Base-by-base conservation (phyloP, 2,329 filamentous ascomycete species). In the Apiospora phragmitis region DNA sequence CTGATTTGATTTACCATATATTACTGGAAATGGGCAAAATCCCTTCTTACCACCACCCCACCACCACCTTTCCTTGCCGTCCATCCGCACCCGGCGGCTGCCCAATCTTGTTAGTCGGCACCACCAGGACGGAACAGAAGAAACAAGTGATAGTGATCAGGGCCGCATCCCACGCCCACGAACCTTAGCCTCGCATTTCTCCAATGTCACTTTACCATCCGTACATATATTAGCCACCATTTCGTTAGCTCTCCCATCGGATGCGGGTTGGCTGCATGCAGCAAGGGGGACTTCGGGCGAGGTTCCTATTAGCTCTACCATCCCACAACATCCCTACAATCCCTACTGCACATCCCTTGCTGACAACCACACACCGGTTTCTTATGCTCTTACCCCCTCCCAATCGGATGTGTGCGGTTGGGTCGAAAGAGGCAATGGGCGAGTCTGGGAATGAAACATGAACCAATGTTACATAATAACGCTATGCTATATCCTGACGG, bases 231-330 rank as follows among this genome's bases (percentile, higher is more conserved):
- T 12, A 26, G 8, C 9, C 11, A 9, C 18, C 7, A 6, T 47
- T 18, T 9, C 7, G 51, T 32, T 59, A 18, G 51, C 16, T 35
- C 29, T 42, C 26, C 29, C 51, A 21, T 59, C 51, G 51, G 29
- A 59, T 59, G 51, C 51, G 51, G 51, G 51, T 59, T 59, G 29
- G 51, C 51, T 59, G 51, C 51, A 59, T 59, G 51, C 51, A 59
- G 51, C 51, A 59, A 59, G 51, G 51, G 51, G 51, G 6, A 7
- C 26, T 7, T 21, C 26, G 26, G 51, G 26, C 51, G 12, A 14
- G 51, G 16, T 59, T 21, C 51, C 51, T 59, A 59, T 29, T 59
- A 29, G 51, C 51, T 16, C 24, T 7, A 29, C 4, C 11, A 6
- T 0, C 51, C 51, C 51, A 21, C n/a, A n/a, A n/a, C n/a, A n/a